phyloP scores from a whole-genome alignment of 768 basidiomycete species.

The Mycena vitilis region DNA sequence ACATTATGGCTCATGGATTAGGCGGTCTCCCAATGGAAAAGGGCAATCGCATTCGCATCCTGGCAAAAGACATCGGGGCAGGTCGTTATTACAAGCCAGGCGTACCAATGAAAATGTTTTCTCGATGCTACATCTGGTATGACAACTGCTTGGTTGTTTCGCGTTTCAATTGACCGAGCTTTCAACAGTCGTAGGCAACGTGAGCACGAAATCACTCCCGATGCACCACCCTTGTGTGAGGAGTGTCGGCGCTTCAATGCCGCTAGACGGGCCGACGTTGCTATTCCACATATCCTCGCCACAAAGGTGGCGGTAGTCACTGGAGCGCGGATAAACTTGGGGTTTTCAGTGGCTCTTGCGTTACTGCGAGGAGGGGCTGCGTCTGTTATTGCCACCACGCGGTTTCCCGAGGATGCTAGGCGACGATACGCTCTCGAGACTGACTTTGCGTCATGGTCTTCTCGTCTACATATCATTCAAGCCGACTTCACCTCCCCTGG shows the following conservation, averaged over 20 bases:
- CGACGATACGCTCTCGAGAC: constrained; percentile 43
- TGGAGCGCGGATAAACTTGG: constrained; percentile 50
- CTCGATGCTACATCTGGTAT: constrained; percentile 36
- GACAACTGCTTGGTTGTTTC: background rate
- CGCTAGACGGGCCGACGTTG: constrained; percentile 26
- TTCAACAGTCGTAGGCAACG: constrained; percentile 34
- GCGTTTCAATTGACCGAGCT: too few species aligned
- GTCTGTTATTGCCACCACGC: constrained; percentile 44
- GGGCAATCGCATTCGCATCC: constrained; percentile 30
- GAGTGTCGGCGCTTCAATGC: constrained; percentile 30
- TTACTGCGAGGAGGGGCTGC: constrained; percentile 46
- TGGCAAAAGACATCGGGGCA: constrained; percentile 35
- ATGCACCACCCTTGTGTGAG: constrained; percentile 26
- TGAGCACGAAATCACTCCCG: constrained; percentile 29
- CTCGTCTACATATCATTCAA: constrained; percentile 44
- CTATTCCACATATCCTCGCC: constrained; percentile 38
- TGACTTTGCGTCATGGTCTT: constrained; percentile 43
- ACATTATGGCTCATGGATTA: constrained; percentile 30
- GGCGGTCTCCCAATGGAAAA: constrained; percentile 27
- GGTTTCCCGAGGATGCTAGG: constrained; percentile 49
- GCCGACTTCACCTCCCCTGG: constrained; percentile 49
- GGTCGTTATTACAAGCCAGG: constrained; percentile 34
- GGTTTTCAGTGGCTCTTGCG: constrained; percentile 46
- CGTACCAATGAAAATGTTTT: constrained; percentile 22
- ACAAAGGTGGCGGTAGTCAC: constrained; percentile 47